Base-by-base conservation (phyloP, 768 basidiomycete genomes). In the Suillus weaverae region DNA sequence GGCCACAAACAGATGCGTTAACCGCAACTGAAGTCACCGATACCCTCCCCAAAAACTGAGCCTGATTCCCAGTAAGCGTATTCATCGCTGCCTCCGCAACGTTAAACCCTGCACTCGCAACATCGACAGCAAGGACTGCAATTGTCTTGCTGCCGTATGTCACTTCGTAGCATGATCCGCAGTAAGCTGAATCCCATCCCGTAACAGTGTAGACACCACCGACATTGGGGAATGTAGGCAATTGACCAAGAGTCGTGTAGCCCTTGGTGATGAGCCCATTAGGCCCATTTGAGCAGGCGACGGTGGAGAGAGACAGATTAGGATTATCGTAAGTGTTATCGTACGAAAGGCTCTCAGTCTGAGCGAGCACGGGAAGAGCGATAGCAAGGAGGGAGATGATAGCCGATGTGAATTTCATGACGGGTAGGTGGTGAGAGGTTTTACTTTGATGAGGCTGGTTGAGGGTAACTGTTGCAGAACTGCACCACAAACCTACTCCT, bases 21-120 rank as follows among this genome's bases (percentile, higher is more conserved):
- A 89, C 83, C 65, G 84, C 73, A 4, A 64, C 74, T 6, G 83
- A 75, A 10, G 72, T 76, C 14, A 85, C 85, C 16, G 77, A 54
- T 26, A 89, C 78, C 32, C 82, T 74, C 10, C 88, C 88, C 32
- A 84, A 70, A 41, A 79, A 70, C 48, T 72, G 77, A 0, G 82
- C 87, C 68, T 83, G 74, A 41, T 77, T 79, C 56, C 77, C 74
- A 13, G 87, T 88, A 65, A 88, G 71, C 16, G 68, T 69, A 65
- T 88, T 81, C 85, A 88, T 84, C n/a, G 86, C 85, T 26, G 70
- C 74, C 66, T 81, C 69, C 0, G 85, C 81, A 35, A 88, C 72
- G 63, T 84, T 85, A 68, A 85, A 86, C 8, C 79, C 81, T 0
- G 67, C 66, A 3, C 5, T 33, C 11, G 69, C 67, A 20, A 56